Evolutionary conservation across 2,329 filamentous ascomycete species (phyloP), one percentile per base, ranked within the genome.

Genomic region (Curvularia spicifera): DNA sequence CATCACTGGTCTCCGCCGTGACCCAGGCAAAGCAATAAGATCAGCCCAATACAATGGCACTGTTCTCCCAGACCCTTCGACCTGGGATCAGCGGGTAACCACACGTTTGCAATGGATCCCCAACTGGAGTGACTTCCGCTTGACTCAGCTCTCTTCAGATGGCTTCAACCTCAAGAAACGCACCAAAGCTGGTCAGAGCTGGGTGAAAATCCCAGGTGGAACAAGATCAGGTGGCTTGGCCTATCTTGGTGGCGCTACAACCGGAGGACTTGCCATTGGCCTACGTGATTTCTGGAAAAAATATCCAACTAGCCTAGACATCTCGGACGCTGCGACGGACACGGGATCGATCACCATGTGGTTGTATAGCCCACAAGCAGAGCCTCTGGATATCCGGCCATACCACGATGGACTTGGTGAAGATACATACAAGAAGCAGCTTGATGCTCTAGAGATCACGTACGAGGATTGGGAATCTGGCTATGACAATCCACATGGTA

Each of bases 231-330:
- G 80, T 0, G 86, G 86, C 0, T 73, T 87, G 0, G 84, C 81
- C 0, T 89, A 88, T 60, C 79, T 88, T 0, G 86, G 86, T 1
- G 82, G 83, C 9, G 83, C 85, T 5, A 82, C 79, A 0, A 72
- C 76, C 3, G 86, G 86, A n/a, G 86, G 86, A 12, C 76, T 89
- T 1, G 85, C 83, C 1, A 70, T 88, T 5, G 85, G 84, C 0
- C 78, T 86, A 46, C 81, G 83, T 2, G 81, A 88, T 64, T 88
- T 88, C 69, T 88, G 86, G 86, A 84, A 88, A 75, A 80, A 83
- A 15, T 87, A 85, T 61, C 86, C 86, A 0, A 85, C 84, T 0
- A 80, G 83, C 3, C 71, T 88, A 4, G 85, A 88, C 45, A 79
- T 88, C 10, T 73, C 78, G 0, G 80, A 84, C 50, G 82, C 84